Evolutionary conservation across 2,329 filamentous ascomycete genomes (phyloP).

Genomic region (Penicillium rolfsii): DNA sequence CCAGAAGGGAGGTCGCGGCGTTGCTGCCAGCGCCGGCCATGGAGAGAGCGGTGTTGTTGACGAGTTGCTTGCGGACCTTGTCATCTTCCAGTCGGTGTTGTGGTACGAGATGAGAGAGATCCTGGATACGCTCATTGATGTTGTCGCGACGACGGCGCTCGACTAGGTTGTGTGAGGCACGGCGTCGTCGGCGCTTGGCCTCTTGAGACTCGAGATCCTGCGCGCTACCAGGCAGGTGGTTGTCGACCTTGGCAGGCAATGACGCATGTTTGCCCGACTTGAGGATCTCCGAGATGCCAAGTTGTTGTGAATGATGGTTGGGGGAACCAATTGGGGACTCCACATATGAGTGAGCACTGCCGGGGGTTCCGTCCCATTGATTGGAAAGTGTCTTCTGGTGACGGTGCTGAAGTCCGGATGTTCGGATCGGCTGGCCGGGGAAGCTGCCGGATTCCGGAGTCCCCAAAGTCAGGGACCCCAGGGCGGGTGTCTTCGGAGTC

Average conservation of each 20-base stretch:
- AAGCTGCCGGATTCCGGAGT: constrained; percentile 74
- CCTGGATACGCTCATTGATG: constrained; percentile 98
- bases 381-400: constrained; percentile 85
- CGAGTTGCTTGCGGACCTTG: constrained; percentile 91
- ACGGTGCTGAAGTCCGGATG: constrained; percentile 60
- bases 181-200: constrained; percentile 85
- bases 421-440: constrained; percentile 76
- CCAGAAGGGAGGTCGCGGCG: constrained; percentile 79
- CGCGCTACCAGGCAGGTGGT: constrained; percentile 44
- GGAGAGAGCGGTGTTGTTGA: constrained; percentile 87
- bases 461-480: constrained; percentile 72
- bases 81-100: constrained; percentile 93
- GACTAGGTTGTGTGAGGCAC: constrained; percentile 95
- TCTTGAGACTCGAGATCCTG: constrained; percentile 77
- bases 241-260: constrained; percentile 82
- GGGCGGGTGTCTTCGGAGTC: constrained; percentile 81
- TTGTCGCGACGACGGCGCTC: constrained; percentile 94
- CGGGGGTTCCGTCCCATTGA: constrained; percentile 87
- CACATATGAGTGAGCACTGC: constrained; percentile 80
- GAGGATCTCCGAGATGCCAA: constrained; percentile 86
- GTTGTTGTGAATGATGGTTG: constrained; percentile 55
- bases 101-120: constrained; percentile 90
- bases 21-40: constrained; percentile 66
- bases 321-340: constrained; percentile 90
- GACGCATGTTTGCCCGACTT: constrained; percentile 81